Conservation (phyloP, 2,329 filamentous ascomycete species). For the Juglanconis sp. region DNA sequence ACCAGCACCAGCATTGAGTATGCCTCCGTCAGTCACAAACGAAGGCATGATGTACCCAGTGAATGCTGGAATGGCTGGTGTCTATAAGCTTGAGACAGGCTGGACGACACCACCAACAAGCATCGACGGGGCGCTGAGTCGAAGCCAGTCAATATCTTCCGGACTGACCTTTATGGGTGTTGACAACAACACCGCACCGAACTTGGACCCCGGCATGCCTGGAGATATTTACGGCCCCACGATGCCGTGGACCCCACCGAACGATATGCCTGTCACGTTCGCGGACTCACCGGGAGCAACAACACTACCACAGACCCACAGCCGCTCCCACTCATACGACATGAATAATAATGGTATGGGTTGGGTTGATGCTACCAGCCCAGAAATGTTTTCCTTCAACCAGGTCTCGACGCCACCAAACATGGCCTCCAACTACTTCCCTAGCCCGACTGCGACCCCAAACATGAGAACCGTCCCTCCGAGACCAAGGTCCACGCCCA, state of each 20-base stretch:
- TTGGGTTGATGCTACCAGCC: slow-evolving; percentile 28
- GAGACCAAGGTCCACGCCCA: slow-evolving; percentile 26
- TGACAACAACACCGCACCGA: slow-evolving; percentile 18
- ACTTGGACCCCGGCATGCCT: slow-evolving; percentile 19
- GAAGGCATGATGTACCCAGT: slow-evolving; percentile 30
- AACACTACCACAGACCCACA: slow-evolving; percentile 27
- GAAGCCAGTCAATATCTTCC: slow-evolving; percentile 33
- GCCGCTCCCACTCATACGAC: slow-evolving; percentile 36
- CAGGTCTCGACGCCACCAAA: slow-evolving; percentile 34
- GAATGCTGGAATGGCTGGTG: slow-evolving; percentile 26
- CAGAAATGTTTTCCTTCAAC: slow-evolving; percentile 32
- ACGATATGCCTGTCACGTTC: slow-evolving; percentile 40
- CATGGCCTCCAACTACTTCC: slow-evolving; percentile 36
- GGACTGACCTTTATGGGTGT: slow-evolving; percentile 25
- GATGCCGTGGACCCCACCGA: slow-evolving; percentile 39
- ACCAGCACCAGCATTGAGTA: slow-evolving; percentile 19
- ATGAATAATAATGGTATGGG: slow-evolving; percentile 28
- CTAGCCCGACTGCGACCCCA: slow-evolving; percentile 37
- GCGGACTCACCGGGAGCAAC: slow-evolving; percentile 30
- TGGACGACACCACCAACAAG: slow-evolving; percentile 38
- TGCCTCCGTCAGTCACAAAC: slow-evolving; percentile 24
- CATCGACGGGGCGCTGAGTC: slow-evolving; percentile 31
- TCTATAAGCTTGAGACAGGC: slow-evolving; percentile 35
- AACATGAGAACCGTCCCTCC: slow-evolving; percentile 29
- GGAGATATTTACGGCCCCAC: slow-evolving; percentile 33